Percentiles rank a stretch among this genome's conserved stretches.
Evolutionary conservation across 2,329 filamentous ascomycete genomes (phyloP).

Genomic region (Hymenoscyphus scutula): DNA sequence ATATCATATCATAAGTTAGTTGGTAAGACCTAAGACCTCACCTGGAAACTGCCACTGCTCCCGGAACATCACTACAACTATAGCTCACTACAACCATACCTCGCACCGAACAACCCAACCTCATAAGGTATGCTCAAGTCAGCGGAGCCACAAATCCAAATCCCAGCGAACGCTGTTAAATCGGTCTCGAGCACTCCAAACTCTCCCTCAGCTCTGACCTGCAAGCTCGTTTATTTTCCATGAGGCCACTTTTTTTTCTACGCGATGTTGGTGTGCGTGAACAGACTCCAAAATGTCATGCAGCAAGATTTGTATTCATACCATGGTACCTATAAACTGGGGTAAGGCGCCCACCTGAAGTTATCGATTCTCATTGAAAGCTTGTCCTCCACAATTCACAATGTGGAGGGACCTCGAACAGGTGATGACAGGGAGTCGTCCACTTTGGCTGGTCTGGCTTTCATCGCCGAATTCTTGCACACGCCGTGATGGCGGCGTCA

Average conservation of each 20-base stretch:
- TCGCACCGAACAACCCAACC: not conserved
- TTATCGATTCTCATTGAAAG: slow-evolving; percentile 10
- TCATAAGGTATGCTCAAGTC: too few relatives aligned
- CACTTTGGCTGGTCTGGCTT: too few relatives aligned
- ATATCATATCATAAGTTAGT: not conserved
- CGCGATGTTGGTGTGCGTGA: slow-evolving; percentile 6
- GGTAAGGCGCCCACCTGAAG: not conserved
- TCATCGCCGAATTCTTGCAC: not conserved
- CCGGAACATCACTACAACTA: not conserved
- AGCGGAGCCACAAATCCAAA: slow-evolving; percentile 5
- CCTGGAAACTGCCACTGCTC: not conserved
- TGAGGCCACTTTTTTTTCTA: slow-evolving; percentile 17
- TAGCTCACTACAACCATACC: too few relatives aligned
- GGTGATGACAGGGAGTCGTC: too few relatives aligned
- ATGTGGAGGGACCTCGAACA: too few relatives aligned
- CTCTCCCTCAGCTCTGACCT: not conserved
- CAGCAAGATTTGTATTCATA: slow-evolving; percentile 18
- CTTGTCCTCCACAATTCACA: slow-evolving; percentile 6
- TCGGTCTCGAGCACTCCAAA: slow-evolving; percentile 1
- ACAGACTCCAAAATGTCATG: slow-evolving; percentile 22
- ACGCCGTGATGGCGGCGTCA: slow-evolving; percentile 16
- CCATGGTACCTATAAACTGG: slow-evolving; percentile 17
- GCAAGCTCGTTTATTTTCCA: slow-evolving; percentile 9
- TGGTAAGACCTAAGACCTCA: slow-evolving; percentile 9
- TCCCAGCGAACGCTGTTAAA: not conserved